phyloP scores from a whole-genome alignment of 352 stramenopile genomes.

The Phytophthora sp. region DNA sequence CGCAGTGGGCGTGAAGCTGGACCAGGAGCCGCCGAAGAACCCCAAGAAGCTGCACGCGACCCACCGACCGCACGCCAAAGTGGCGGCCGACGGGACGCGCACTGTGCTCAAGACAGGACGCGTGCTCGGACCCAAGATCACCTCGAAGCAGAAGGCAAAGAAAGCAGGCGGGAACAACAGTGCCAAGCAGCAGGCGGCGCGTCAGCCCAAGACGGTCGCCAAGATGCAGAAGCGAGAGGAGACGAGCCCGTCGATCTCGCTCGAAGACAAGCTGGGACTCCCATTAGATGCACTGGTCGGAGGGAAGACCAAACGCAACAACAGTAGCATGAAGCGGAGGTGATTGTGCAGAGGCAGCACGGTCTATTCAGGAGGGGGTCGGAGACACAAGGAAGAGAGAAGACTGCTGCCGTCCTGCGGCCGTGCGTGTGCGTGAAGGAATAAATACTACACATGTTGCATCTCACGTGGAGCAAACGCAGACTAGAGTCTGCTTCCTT shows the following conservation, averaged over 20 bases:
- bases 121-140: constrained; percentile 59
- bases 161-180: constrained; percentile 9
- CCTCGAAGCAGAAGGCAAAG: constrained; percentile 16
- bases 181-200: constrained; percentile 32
- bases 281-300: constrained; percentile 69
- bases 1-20: constrained; percentile 28
- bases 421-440: constrained; percentile 27
- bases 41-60: constrained; percentile 55
- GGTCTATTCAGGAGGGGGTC: constrained; percentile 4
- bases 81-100: constrained; percentile 29
- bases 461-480: constrained; percentile 17
- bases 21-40: constrained; percentile 26
- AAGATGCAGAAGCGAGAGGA: constrained; percentile 29
- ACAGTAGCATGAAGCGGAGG: constrained; percentile 25
- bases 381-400: constrained; percentile 24
- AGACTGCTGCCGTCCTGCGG: constrained; percentile 16
- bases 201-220: constrained; percentile 30
- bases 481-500: constrained; percentile 25
- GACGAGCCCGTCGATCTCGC: constrained; percentile 32
- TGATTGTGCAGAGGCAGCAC: constrained; percentile 28
- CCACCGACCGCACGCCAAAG: constrained; percentile 57
- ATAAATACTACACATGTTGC: constrained; percentile 43
- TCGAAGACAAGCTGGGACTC: constrained; percentile 72
- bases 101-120: constrained; percentile 69
- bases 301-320: constrained; percentile 37